These are phyloP conservation scores for Marasmius fiardii DNA, from an alignment of 1,284 basidiomycete species.

Conservation along the genomic window DNA sequence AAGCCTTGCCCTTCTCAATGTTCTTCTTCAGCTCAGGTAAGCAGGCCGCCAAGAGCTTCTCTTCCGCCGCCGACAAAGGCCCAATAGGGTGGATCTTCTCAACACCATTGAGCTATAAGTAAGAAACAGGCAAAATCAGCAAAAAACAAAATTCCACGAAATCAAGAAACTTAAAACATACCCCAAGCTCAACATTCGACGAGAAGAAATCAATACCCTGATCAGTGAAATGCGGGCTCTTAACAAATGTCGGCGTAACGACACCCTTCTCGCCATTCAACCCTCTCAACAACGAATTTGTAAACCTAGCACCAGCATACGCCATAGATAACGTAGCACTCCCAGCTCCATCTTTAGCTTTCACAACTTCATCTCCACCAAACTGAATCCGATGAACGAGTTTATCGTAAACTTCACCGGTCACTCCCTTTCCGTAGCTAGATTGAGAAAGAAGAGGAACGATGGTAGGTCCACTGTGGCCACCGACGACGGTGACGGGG, in stretches of 20 bases:
- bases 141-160: constrained; percentile 4
- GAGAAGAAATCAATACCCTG: constrained; percentile 89
- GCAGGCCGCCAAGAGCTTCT: constrained; percentile 85
- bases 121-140: constrained; percentile 7
- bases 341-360: constrained; percentile 88
- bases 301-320: constrained; percentile 86
- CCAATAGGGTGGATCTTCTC: constrained; percentile 87
- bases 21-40: constrained; percentile 95
- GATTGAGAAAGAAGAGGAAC: constrained; percentile 95
- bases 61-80: constrained; percentile 71
- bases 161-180: constrained; percentile 34
- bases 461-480: constrained; percentile 96
- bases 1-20: constrained; percentile 91
- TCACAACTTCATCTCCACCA: constrained; percentile 92
- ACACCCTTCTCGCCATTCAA: constrained; percentile 87
- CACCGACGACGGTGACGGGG: constrained; percentile 90
- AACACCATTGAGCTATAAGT: constrained; percentile 83
- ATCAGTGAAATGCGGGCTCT: constrained; percentile 61
- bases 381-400: constrained; percentile 93
- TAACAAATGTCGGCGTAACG: constrained; percentile 81
- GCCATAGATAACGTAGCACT: constrained; percentile 90
- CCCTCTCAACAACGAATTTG: constrained; percentile 79
- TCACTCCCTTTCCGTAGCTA: constrained; percentile 55
- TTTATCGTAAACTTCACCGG: constrained; percentile 49
- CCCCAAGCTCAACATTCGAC: constrained; percentile 80